Evolutionary conservation across 2,329 filamentous ascomycete genomes (phyloP).

Genomic region (Neopestalotiopsis rosae): DNA sequence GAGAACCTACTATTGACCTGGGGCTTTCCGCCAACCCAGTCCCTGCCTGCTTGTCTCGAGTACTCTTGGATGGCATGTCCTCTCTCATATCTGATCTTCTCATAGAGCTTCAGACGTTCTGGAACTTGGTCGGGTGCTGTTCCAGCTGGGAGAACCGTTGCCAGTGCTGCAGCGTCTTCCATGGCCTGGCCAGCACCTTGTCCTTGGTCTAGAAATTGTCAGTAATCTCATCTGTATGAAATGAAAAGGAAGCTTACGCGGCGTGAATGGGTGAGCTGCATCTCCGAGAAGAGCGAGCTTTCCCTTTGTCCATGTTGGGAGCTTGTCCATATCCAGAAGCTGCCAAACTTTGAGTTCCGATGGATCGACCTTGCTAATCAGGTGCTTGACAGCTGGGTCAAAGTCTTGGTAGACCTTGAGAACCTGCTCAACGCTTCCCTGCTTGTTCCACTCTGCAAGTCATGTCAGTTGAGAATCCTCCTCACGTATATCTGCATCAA

Average conservation of each 20-base stretch:
- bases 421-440: constrained; percentile 41
- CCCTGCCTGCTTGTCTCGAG: constrained; percentile 57
- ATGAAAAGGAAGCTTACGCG: constrained; percentile 45
- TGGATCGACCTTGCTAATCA: constrained; percentile 49
- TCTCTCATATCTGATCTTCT: constrained; percentile 61
- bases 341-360: constrained; percentile 60
- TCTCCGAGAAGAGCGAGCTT: constrained; percentile 31
- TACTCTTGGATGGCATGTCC: constrained; percentile 63
- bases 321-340: constrained; percentile 64
- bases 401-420: constrained; percentile 48
- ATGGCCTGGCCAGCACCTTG: constrained; percentile 63
- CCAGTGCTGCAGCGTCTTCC: constrained; percentile 68
- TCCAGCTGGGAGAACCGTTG: constrained; percentile 56
- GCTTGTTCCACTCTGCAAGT: constrained; percentile 44
- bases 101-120: constrained; percentile 62
- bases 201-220: constrained; percentile 28
- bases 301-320: constrained; percentile 40
- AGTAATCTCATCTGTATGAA: neutral
- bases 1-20: constrained; percentile 46
- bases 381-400: constrained; percentile 41
- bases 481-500: neutral
- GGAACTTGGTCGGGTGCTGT: constrained; percentile 52
- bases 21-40: constrained; percentile 44
- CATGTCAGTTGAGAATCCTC: constrained; percentile 21
- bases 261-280: constrained; percentile 68